Conservation (phyloP, 225 moss, liverwort and hornwort species). For the Physcomitrium patens region DNA sequence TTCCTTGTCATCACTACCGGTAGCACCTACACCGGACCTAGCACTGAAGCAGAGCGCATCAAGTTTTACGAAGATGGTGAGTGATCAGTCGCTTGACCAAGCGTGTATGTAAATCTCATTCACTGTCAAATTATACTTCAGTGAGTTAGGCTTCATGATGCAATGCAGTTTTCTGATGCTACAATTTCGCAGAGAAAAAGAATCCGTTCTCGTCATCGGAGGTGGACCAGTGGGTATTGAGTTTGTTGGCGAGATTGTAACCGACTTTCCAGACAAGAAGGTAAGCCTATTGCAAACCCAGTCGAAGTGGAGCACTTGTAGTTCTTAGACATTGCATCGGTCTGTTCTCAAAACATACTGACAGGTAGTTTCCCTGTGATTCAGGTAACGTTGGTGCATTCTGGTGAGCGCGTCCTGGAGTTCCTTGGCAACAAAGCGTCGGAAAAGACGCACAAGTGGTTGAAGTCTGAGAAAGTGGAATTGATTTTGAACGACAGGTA, state of each 20-base stretch:
- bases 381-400: slow-evolving; percentile 65
- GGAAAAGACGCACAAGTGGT: slow-evolving; percentile 73
- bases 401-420: slow-evolving; percentile 63
- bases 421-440: slow-evolving; percentile 72
- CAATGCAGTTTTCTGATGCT: too few species aligned
- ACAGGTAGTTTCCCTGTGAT: neutral
- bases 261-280: slow-evolving; percentile 78
- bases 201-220: slow-evolving; percentile 73
- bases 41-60: slow-evolving; percentile 51
- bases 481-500: slow-evolving; percentile 77
- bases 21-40: slow-evolving; percentile 58
- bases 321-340: too few species aligned
- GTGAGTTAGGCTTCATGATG: too few species aligned
- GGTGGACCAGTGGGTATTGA: slow-evolving; percentile 92
- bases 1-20: slow-evolving; percentile 81
- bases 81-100: too few species aligned
- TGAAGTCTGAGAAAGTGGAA: slow-evolving; percentile 74
- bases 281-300: slow-evolving; percentile 26
- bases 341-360: too few species aligned
- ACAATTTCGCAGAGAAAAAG: slow-evolving; percentile 37
- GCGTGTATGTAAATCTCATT: too few species aligned
- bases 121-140: too few species aligned
- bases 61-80: slow-evolving; percentile 53
- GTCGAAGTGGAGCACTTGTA: too few species aligned
- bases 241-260: slow-evolving; percentile 79